Base-by-base conservation (phyloP, 1,284 basidiomycete species). In the Psilocybe mexicana region DNA sequence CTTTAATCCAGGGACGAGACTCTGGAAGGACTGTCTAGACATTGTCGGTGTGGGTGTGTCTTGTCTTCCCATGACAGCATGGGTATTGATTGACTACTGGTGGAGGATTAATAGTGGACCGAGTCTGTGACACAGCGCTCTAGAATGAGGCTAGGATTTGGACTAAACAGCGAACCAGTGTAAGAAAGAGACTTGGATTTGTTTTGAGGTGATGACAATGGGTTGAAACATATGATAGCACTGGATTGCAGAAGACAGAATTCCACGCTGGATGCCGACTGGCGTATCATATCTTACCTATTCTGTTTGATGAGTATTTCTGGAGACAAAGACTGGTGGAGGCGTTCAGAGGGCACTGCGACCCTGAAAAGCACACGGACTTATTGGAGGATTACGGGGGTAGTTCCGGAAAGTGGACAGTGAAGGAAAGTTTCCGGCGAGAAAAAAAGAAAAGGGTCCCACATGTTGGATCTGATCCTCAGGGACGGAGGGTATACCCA, bases 401-500 rank as follows among this genome's bases (percentile, higher is more conserved):
- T 69, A 74, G 64, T 73, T 72, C 72, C 73, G 72, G 67, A 66
- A 58, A 63, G 59, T 63, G 61, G 58, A 57, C 64, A 60, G 62
- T 18, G 60, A 54, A 56, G 69, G 65, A 66, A 68, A 65, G 65
- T 66, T 67, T 72, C 70, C 69, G 63, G 65, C 54, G 63, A 67
- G 61, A 64, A 67, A 69, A 70, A 67, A 69, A 63, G 55, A 48
- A 46, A 46, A 55, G 58, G 62, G 55, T 70, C 67, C 68, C 69
- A 72, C 72, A 63, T 62, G 64, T 61, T 38, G 60, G 47, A 58
- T 55, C 61, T 69, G 72, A 73, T 73, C 70, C 70, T 74, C 72
- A 72, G 69, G 71, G 70, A 69, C 61, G 69, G 23, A 64, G 65
- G 66, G 62, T 66, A 58, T 61, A 62, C 43, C 67, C 63, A 61